phyloP scores from a whole-genome alignment of 2,329 filamentous ascomycete species.

The Neonectria hederae region DNA sequence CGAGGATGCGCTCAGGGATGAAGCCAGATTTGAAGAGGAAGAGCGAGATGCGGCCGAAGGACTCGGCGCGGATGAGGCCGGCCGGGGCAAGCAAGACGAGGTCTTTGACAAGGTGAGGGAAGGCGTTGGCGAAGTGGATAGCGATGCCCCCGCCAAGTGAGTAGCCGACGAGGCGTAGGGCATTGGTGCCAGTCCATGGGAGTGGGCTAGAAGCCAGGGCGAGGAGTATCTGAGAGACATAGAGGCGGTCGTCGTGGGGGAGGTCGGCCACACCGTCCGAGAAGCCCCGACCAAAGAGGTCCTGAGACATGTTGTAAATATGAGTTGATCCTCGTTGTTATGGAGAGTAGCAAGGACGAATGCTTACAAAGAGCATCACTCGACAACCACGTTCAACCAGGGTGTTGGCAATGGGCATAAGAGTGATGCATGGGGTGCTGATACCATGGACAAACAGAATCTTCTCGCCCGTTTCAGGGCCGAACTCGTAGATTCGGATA shows the following conservation, averaged over 20 bases:
- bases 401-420: conserved; percentile 72
- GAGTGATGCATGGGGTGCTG: conserved; percentile 80
- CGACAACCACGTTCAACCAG: conserved; percentile 76
- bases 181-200: conserved; percentile 67
- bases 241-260: conserved; percentile 78
- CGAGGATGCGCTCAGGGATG: conserved; percentile 62
- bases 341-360: conserved; percentile 16
- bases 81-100: conserved; percentile 82
- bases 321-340: conserved; percentile 4
- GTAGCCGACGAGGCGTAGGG: conserved; percentile 79
- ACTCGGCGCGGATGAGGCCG: conserved; percentile 72
- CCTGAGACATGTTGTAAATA: conserved; percentile 49
- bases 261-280: conserved; percentile 71
- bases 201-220: conserved; percentile 75
- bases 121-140: conserved; percentile 76
- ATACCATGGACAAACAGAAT: conserved; percentile 86
- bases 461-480: conserved; percentile 76
- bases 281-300: conserved; percentile 76
- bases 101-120: conserved; percentile 73
- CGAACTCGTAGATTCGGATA: conserved; percentile 84
- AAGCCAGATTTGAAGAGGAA: conserved; percentile 65
- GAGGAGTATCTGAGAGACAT: conserved; percentile 75
- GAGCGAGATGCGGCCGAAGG: conserved; percentile 60
- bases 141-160: conserved; percentile 84
- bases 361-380: conserved; percentile 78